Conservation (phyloP, 1,284 basidiomycete species). For the Sporisorium exsertum region DNA sequence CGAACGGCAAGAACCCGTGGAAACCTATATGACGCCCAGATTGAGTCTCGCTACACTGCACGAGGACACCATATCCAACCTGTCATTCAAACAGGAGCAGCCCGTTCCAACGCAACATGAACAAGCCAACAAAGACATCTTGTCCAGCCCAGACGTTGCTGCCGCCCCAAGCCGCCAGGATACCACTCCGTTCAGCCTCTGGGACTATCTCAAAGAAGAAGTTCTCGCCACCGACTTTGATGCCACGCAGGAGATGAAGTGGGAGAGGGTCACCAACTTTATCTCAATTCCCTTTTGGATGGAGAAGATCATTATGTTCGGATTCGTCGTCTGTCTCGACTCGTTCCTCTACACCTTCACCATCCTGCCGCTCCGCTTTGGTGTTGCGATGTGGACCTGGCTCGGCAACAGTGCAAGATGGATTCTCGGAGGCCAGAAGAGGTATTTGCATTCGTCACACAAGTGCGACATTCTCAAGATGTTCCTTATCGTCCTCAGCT, state of each 20-base stretch:
- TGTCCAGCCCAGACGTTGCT: neutral
- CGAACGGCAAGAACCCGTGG: conserved; percentile 13
- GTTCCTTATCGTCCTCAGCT: conserved; percentile 80
- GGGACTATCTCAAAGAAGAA: conserved; percentile 87
- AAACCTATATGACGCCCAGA: conserved; percentile 34
- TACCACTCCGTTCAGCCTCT: conserved; percentile 74
- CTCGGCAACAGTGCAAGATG: conserved; percentile 49
- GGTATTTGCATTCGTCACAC: conserved; percentile 74
- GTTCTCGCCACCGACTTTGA: conserved; percentile 90
- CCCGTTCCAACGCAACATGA: neutral
- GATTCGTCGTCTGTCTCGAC: conserved; percentile 92
- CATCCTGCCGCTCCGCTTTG: conserved; percentile 86
- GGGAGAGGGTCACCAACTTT: conserved; percentile 98
- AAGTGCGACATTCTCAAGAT: conserved; percentile 89
- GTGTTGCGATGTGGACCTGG: conserved; percentile 62
- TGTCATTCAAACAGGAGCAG: neutral
- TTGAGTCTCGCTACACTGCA: conserved; percentile 23
- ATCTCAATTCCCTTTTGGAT: conserved; percentile 90
- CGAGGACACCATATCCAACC: conserved; percentile 9
- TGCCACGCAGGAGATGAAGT: conserved; percentile 90
- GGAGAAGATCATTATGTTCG: conserved; percentile 95
- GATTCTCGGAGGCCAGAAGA: conserved; percentile 49
- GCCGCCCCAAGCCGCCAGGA: conserved; percentile 7
- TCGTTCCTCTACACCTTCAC: conserved; percentile 98
- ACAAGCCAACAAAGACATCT: neutral